phyloP scores from a whole-genome alignment of 2,329 filamentous ascomycete genomes.

The Cladosporium phlei region DNA sequence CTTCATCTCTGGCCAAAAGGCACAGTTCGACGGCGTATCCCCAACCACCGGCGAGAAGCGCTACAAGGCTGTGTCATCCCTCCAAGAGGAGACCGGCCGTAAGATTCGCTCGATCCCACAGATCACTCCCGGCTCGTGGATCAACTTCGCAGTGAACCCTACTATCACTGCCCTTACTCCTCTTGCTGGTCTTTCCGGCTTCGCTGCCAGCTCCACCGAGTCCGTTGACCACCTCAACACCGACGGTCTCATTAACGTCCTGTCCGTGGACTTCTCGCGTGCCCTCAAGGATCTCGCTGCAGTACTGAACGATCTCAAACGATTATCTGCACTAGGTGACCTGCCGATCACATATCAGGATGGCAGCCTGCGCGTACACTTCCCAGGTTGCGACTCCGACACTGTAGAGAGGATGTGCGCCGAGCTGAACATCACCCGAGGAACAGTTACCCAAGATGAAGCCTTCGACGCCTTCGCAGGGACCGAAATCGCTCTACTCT shows the following conservation, averaged over 20 bases:
- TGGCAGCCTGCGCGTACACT: conserved; percentile 71
- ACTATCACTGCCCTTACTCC: conserved; percentile 84
- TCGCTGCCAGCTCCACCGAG: conserved; percentile 37
- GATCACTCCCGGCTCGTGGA: conserved; percentile 66
- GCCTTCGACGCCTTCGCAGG: conserved; percentile 66
- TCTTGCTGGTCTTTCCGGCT: conserved; percentile 56
- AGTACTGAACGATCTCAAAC: conserved; percentile 75
- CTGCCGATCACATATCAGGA: conserved; percentile 72
- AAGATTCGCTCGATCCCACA: conserved; percentile 59
- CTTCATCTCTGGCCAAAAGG: conserved; percentile 83
- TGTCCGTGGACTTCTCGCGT: conserved; percentile 83
- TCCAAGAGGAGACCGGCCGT: conserved; percentile 67
- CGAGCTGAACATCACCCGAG: conserved; percentile 78
- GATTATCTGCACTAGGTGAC: conserved; percentile 72
- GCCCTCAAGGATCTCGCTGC: conserved; percentile 77
- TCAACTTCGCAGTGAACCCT: conserved; percentile 85
- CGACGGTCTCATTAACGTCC: conserved; percentile 75
- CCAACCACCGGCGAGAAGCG: conserved; percentile 65
- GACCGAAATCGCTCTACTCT: conserved; percentile 69
- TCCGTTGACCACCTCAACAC: conserved; percentile 65
- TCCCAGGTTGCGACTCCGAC: conserved; percentile 81
- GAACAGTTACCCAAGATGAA: conserved; percentile 71
- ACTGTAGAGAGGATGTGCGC: conserved; percentile 79
- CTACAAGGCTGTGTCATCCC: conserved; percentile 69
- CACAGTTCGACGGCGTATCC: conserved; percentile 75